Base-by-base conservation (phyloP, 148 eudicot species). In the Heliosperma pusillum region DNA sequence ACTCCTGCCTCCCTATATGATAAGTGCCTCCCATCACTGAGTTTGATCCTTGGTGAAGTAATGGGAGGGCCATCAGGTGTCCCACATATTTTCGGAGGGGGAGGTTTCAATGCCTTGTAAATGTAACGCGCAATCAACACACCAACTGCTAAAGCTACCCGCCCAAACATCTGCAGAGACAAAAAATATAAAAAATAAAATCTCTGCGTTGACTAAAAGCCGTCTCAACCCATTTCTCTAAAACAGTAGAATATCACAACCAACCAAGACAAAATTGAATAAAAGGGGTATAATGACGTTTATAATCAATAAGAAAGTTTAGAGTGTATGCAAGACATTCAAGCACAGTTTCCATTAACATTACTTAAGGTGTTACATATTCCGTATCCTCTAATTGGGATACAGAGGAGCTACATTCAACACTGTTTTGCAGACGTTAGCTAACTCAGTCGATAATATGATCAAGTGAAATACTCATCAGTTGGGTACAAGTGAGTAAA, bases 1-100 rank as follows among this genome's bases (percentile, higher is more conserved):
- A 86, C 85, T 42, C 96, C 96, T 3, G 57, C 66, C 78, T 91
- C 96, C 80, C 75, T 86, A 73, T 91, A 91, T 26, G 96, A 85
- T 77, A 91, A 85, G 83, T 89, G 78, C 80, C 96, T 87, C 30
- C 96, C 93, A 72, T 91, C 96, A 22, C 68, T 63, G 55, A 89
- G 96, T 78, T 83, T 84, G 78, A 91, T 79, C 81, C 93, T 74
- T 1, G 87, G 86, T 36, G 96, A 90, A 72, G 88, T 84, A 70
- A 88, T 82, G 24, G 87, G 92, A 68, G 92, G 89, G 67, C 92
- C 92, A 70, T 89, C 88, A 17, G 85, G 90, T 5, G 88, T 82
- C 53, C 88, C 95, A 77, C 89, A 88, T 57, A 83, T 45, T 79
- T 79, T 89, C 12, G 92, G 85, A 73, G 88, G 83, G 72, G 86